Conservation (phyloP, 2,329 filamentous ascomycete species). For the Cladorrhinum sp. region DNA sequence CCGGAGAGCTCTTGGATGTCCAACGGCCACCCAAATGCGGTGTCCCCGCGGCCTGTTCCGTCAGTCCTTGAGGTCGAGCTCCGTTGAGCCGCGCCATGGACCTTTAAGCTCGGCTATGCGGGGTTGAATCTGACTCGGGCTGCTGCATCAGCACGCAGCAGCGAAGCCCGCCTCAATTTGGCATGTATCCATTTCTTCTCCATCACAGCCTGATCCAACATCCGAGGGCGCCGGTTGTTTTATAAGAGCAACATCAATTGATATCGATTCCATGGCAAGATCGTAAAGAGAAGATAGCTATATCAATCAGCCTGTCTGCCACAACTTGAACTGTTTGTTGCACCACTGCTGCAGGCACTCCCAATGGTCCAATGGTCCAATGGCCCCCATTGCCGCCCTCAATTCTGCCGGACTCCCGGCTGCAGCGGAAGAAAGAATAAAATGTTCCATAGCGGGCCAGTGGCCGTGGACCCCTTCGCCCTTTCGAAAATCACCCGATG, state of each 20-base stretch:
- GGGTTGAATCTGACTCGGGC: neutral
- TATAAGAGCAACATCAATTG: neutral
- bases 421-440: neutral
- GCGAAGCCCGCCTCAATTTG: neutral
- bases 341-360: neutral
- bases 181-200: neutral
- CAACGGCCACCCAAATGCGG: neutral
- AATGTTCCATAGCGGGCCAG: neutral
- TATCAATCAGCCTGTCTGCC: too few species aligned
- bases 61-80: constrained; percentile 6
- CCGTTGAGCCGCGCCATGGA: constrained; percentile 6
- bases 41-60: neutral
- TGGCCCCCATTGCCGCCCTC: neutral
- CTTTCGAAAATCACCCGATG: neutral
- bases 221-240: neutral
- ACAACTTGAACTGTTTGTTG: too few species aligned
- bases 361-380: neutral
- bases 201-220: neutral
- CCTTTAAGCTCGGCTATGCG: constrained; percentile 9
- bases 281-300: too few species aligned
- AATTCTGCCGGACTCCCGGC: neutral
- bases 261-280: too few species aligned
- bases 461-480: neutral
- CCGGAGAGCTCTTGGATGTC: neutral
- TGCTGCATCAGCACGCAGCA: neutral